Evolutionary conservation across 2,329 filamentous ascomycete genomes (phyloP), one percentile per base, ranked within the genome.

Genomic region (Ciborinia camelliae): DNA sequence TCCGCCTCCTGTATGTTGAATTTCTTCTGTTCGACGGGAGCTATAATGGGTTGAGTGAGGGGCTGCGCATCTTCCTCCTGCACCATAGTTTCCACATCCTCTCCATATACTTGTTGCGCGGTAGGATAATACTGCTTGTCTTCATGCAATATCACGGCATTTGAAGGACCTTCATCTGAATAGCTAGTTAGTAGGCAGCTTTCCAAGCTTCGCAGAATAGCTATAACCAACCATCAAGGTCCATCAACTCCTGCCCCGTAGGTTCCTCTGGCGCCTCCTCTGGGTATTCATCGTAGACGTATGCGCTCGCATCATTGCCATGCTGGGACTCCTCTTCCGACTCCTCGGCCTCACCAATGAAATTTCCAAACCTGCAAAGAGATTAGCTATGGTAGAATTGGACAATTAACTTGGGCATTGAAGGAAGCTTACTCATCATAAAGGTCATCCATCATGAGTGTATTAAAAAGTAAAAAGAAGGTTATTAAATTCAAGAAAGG

Each of bases 51-150:
- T 73, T 97, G 87, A 37, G 91, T 87, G 68, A 99, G 84, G 54
- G 93, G 90, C 77, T 99, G 95, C 66, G 93, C 90, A 81, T 99
- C 95, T 79, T 98, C 95, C 77, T 99, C 95, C 75, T 98, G 91
- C 45, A 99, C 94, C 77, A 97, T 80, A 1, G 94, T 95, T 79
- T 99, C 95, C 72, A 99, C 95, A 78, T 95, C 93, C 72, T 88
- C 84, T 61, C 95, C 95, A 76, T 98, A 99, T 50, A 97, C 88
- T 77, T 99, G 95, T 75, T 94, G 89, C 64, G 95, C 95, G n/a
- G 93, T 97, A 37, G 95, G 95, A 76, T 99, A 99, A 78, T 99
- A 99, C 76, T 98, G 95, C 78, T 99, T 99, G 80, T 99, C 95
- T 82, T 99, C 95, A 79, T 99, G 95, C 53, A 99, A 85, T 65